Conservation (phyloP, 169 alveolate genomes). For the Plasmodium chabaudi region DNA sequence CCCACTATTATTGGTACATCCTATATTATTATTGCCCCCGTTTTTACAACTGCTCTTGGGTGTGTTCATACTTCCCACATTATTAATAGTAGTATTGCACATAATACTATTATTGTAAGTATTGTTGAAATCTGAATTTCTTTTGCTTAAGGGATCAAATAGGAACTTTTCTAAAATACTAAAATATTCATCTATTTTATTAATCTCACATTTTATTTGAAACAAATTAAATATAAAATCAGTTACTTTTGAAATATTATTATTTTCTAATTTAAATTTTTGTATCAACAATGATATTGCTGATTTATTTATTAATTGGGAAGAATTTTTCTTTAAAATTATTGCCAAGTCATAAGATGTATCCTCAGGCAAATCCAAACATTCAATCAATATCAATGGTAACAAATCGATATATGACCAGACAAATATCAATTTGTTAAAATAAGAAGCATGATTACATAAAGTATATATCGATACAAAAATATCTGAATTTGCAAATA, state of each 20-base stretch:
- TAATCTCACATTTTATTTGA: slow-evolving; percentile 63
- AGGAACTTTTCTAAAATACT: slow-evolving; percentile 28
- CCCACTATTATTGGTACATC: too few relatives aligned
- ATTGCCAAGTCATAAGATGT: slow-evolving; percentile 19
- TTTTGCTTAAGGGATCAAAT: slow-evolving; percentile 24
- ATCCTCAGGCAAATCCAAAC: slow-evolving; percentile 44
- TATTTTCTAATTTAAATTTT: slow-evolving; percentile 33
- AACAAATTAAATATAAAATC: slow-evolving; percentile 45
- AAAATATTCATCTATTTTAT: slow-evolving; percentile 67
- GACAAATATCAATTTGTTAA: slow-evolving; percentile 34
- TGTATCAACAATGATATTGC: slow-evolving; percentile 21
- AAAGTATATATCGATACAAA: slow-evolving; percentile 52
- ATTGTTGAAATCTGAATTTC: not conserved
- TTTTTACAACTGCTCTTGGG: not conserved
- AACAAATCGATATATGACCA: slow-evolving; percentile 72
- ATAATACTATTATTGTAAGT: not conserved
- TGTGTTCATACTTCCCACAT: not conserved
- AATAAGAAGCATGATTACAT: slow-evolving; percentile 18
- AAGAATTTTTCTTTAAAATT: slow-evolving; percentile 47
- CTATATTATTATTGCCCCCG: not conserved
- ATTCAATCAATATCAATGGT: slow-evolving; percentile 53
- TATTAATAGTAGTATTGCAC: not conserved
- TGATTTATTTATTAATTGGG: slow-evolving; percentile 26
- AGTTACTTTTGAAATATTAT: slow-evolving; percentile 20
- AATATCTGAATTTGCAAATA: slow-evolving; percentile 67